phyloP scores from a whole-genome alignment of 768 basidiomycete genomes.

The Agaricus sinodeliciosus region DNA sequence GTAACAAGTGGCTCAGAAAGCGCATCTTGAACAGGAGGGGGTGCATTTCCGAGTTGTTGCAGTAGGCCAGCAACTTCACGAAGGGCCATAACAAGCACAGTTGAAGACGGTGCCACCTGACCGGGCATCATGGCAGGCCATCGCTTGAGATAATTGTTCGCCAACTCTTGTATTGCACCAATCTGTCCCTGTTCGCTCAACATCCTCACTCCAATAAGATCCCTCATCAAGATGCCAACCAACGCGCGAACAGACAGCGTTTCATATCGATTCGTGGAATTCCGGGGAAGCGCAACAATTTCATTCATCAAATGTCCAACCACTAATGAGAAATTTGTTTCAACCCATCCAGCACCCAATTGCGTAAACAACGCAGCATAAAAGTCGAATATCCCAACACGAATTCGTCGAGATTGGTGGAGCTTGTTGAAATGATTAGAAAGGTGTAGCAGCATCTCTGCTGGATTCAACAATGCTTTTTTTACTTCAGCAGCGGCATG shows the following conservation, averaged over 20 bases:
- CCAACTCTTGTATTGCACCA: slow-evolving; percentile 80
- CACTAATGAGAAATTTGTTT: slow-evolving; percentile 76
- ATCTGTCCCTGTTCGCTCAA: slow-evolving; percentile 94
- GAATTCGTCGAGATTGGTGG: slow-evolving; percentile 56
- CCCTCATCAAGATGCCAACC: slow-evolving; percentile 72
- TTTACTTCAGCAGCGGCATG: slow-evolving; percentile 45
- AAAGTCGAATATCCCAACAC: slow-evolving; percentile 85
- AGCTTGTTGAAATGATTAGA: slow-evolving; percentile 78
- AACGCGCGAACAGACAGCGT: slow-evolving; percentile 62
- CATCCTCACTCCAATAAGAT: slow-evolving; percentile 84
- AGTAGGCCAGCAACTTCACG: slow-evolving; percentile 82
- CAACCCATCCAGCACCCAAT: slow-evolving; percentile 74
- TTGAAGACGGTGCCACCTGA: slow-evolving; percentile 58
- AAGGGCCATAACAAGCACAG: slow-evolving; percentile 67
- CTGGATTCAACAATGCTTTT: slow-evolving; percentile 63
- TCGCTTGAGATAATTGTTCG: slow-evolving; percentile 74
- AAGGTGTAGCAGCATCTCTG: slow-evolving; percentile 79
- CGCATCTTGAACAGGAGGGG: slow-evolving; percentile 85
- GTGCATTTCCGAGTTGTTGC: slow-evolving; percentile 88
- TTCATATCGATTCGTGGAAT: slow-evolving; percentile 60
- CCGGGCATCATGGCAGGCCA: slow-evolving; percentile 95
- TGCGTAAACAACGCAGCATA: slow-evolving; percentile 72
- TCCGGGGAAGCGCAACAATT: slow-evolving; percentile 57
- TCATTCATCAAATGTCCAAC: slow-evolving; percentile 75
- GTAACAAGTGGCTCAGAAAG: slow-evolving; percentile 81